Conservation (phyloP, 1,284 basidiomycete species). For the Leccinum subrobustum region DNA sequence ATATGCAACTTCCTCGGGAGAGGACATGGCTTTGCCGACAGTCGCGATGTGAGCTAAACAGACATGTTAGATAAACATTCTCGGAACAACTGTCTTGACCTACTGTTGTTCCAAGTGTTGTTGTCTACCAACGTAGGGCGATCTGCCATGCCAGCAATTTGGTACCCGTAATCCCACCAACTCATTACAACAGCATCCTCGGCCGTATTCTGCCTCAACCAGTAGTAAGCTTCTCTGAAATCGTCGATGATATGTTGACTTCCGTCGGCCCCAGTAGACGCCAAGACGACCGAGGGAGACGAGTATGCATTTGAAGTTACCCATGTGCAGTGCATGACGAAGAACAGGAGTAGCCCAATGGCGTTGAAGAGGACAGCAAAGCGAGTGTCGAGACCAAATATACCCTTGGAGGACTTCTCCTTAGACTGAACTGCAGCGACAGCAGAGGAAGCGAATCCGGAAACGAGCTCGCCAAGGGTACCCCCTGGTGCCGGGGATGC, state of each 20-base stretch:
- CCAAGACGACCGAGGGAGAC: constrained; percentile 94
- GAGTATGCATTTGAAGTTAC: constrained; percentile 96
- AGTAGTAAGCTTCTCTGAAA: constrained; percentile 99
- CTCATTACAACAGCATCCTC: constrained; percentile 94
- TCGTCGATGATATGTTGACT: constrained; percentile 97
- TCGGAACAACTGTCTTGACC: constrained; percentile 31
- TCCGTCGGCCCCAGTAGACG: constrained; percentile 81
- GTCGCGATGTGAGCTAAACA: constrained; percentile 87
- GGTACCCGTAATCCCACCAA: constrained; percentile 99
- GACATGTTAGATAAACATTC: constrained; percentile 8
- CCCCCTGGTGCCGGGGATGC: constrained; percentile 37
- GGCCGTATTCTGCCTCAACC: constrained; percentile 95
- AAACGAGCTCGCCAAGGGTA: constrained; percentile 42
- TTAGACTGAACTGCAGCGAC: constrained; percentile 26
- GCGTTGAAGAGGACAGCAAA: constrained; percentile 76
- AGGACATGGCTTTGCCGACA: constrained; percentile 97
- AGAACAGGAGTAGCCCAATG: constrained; percentile 81
- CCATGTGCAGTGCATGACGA: constrained; percentile 96
- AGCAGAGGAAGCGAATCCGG: constrained; percentile 40
- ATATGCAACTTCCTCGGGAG: constrained; percentile 92
- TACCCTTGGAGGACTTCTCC: constrained; percentile 47
- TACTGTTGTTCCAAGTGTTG: constrained; percentile 99
- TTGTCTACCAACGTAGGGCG: constrained; percentile 97
- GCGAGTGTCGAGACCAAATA: constrained; percentile 87
- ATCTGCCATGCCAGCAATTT: constrained; percentile 99